Percentiles rank a stretch among this genome's conserved stretches.
These are phyloP conservation scores for Gaertneriomyces sp. DNA, from an alignment of 192 early-diverging fungal genomes.

Conservation along the genomic window DNA sequence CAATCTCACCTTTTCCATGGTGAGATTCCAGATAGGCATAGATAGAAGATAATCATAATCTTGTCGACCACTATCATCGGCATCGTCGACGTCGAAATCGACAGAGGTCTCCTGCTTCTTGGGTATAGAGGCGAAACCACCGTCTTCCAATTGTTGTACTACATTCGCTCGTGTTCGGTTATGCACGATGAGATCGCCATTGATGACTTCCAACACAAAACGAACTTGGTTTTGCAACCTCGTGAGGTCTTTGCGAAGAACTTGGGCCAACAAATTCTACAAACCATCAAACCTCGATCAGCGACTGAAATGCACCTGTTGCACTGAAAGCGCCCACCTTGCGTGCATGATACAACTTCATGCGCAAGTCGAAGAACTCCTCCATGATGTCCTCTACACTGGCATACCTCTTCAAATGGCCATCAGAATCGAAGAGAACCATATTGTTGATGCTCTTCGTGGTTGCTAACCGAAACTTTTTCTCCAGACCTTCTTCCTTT, in stretches of 20 bases:
- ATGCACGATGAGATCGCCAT: slow-evolving; percentile 64
- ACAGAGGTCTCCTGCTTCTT: slow-evolving; percentile 45
- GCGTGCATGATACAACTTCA: slow-evolving; percentile 74
- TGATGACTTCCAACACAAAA: slow-evolving; percentile 79
- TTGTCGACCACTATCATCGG: slow-evolving; percentile 9
- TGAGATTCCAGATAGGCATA: slow-evolving; percentile 83
- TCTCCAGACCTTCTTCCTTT: slow-evolving; percentile 65
- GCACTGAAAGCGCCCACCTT: slow-evolving; percentile 53
- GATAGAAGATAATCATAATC: slow-evolving; percentile 76
- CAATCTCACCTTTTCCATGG: slow-evolving; percentile 58
- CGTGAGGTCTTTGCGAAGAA: slow-evolving; percentile 59
- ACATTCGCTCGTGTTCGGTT: slow-evolving; percentile 71
- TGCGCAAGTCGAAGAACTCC: slow-evolving; percentile 77
- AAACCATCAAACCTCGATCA: not conserved
- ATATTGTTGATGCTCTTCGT: slow-evolving; percentile 75
- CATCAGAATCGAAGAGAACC: slow-evolving; percentile 80
- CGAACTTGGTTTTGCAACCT: slow-evolving; percentile 69
- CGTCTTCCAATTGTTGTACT: slow-evolving; percentile 56
- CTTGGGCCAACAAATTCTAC: slow-evolving; percentile 43
- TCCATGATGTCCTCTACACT: slow-evolving; percentile 70
- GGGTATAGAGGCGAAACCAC: slow-evolving; percentile 51
- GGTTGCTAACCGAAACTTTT: slow-evolving; percentile 65
- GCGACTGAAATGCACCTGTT: too few species aligned
- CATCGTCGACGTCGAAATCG: slow-evolving; percentile 25
- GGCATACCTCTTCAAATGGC: slow-evolving; percentile 68